phyloP scores from a whole-genome alignment of 768 basidiomycete genomes.

The Grammothele lineata region DNA sequence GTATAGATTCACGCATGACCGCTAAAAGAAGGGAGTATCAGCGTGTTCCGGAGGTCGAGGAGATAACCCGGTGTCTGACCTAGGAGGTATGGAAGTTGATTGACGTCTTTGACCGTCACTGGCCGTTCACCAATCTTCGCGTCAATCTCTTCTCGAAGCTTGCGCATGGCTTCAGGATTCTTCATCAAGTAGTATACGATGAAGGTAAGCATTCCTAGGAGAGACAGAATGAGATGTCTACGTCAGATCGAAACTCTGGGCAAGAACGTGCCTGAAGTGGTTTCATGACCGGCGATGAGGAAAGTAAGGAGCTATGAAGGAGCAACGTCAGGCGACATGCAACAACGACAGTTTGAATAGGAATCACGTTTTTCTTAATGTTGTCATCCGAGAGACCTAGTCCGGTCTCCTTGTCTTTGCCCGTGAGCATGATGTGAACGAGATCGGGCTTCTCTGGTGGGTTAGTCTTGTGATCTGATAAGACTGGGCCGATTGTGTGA shows the following conservation, averaged over 20 bases:
- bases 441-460: slow-evolving; percentile 39
- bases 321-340: neutral
- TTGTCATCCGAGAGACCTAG: slow-evolving; percentile 35
- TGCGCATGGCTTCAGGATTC: slow-evolving; percentile 37
- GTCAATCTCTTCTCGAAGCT: slow-evolving; percentile 46
- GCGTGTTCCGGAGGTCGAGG: no score
- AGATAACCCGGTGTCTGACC: no score
- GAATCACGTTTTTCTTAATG: slow-evolving; percentile 37
- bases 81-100: slow-evolving; percentile 38
- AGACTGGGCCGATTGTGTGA: slow-evolving; percentile 25
- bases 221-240: no score
- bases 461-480: slow-evolving; percentile 34
- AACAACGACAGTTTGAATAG: neutral
- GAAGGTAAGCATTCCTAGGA: slow-evolving; percentile 36
- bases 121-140: slow-evolving; percentile 36
- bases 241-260: no score
- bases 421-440: slow-evolving; percentile 40
- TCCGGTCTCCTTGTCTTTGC: slow-evolving; percentile 42
- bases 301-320: slow-evolving; percentile 39
- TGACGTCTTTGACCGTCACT: slow-evolving; percentile 34
- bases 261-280: slow-evolving; percentile 29
- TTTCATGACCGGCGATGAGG: slow-evolving; percentile 43
- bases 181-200: slow-evolving; percentile 41
- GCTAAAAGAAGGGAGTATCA: slow-evolving; percentile 27
- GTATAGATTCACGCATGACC: slow-evolving; percentile 33